phyloP scores from a whole-genome alignment of 2,329 filamentous ascomycete genomes.

The Ascochyta lentis region DNA sequence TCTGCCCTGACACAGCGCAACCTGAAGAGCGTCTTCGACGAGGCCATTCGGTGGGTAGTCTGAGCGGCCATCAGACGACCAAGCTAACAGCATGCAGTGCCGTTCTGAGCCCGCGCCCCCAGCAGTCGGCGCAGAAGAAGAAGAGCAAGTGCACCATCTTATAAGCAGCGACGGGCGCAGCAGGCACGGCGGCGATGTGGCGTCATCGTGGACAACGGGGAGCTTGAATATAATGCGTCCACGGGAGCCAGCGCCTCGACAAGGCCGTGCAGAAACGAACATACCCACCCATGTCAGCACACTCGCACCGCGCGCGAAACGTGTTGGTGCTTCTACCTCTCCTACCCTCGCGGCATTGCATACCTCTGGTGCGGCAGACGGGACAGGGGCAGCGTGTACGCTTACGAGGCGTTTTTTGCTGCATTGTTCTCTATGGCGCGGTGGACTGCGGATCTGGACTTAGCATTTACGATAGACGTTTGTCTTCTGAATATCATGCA shows the following conservation, averaged over 20 bases:
- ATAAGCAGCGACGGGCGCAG: conserved; percentile 23
- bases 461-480: conserved; percentile 40
- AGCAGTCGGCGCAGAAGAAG: conserved; percentile 34
- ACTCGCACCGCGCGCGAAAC: conserved; percentile 9
- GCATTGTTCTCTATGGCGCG: conserved; percentile 40
- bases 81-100: conserved; percentile 41
- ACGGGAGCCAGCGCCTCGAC: conserved; percentile 9
- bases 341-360: conserved; percentile 29
- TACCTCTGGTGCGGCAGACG: conserved; percentile 24
- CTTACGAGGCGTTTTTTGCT: conserved; percentile 27
- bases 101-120: conserved; percentile 51
- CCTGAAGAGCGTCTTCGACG: conserved; percentile 97
- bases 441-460: conserved; percentile 31
- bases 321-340: conserved; percentile 9
- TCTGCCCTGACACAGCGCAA: conserved; percentile 96
- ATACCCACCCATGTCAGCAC: conserved; percentile 13
- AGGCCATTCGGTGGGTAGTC: conserved; percentile 85
- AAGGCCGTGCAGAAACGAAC: conserved; percentile 11
- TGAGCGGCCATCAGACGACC: not conserved
- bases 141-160: conserved; percentile 38
- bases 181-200: conserved; percentile 26
- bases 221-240: conserved; percentile 34
- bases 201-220: conserved; percentile 26
- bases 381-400: conserved; percentile 26
- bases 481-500: conserved; percentile 31